A percentile compares a stretch with the other conserved stretches of the same genome.
Evolutionary conservation across 805 yeast genomes (phyloP).

Genomic region (Candida palmyrensis): DNA sequence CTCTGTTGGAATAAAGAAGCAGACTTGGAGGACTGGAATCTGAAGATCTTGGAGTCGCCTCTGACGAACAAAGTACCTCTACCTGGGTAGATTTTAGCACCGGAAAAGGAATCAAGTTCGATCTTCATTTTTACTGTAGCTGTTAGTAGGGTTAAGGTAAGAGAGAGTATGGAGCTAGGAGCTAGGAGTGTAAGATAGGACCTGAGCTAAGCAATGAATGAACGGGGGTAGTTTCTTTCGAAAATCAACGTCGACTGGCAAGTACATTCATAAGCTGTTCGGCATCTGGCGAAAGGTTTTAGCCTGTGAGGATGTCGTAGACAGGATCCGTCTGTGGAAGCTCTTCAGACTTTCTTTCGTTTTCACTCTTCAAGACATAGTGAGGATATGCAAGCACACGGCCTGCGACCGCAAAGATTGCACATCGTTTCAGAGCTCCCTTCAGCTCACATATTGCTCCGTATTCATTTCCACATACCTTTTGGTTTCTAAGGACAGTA

Average conservation of each 20-base stretch:
- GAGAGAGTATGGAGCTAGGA: too few species aligned
- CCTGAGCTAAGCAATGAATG: too few species aligned
- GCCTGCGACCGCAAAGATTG: neutral
- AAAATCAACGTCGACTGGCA: too few species aligned
- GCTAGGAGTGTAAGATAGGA: too few species aligned
- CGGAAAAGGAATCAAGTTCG: constrained; percentile 99
- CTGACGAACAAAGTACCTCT: constrained; percentile 99
- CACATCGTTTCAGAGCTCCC: too few species aligned
- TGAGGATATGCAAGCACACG: neutral
- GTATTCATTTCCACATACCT: constrained; percentile 3
- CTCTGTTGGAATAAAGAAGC: constrained; percentile 98
- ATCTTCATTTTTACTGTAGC: constrained; percentile 74
- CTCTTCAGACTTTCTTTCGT: neutral
- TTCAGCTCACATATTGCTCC: too few species aligned
- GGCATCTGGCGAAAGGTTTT: too few species aligned
- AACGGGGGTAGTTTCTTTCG: too few species aligned
- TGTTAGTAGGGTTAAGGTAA: too few species aligned
- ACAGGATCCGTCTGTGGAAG: too few species aligned
- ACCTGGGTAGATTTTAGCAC: constrained; percentile 99
- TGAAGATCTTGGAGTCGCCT: constrained; percentile 99
- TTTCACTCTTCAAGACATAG: neutral
- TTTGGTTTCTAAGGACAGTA: constrained; percentile 5
- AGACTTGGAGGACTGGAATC: constrained; percentile 97
- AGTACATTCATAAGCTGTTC: too few species aligned
- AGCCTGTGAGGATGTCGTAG: too few species aligned